Percentiles rank a stretch among this genome's conserved stretches.
Conservation (phyloP, 164 flowering plant species). For the Aristolochia californica region DNA sequence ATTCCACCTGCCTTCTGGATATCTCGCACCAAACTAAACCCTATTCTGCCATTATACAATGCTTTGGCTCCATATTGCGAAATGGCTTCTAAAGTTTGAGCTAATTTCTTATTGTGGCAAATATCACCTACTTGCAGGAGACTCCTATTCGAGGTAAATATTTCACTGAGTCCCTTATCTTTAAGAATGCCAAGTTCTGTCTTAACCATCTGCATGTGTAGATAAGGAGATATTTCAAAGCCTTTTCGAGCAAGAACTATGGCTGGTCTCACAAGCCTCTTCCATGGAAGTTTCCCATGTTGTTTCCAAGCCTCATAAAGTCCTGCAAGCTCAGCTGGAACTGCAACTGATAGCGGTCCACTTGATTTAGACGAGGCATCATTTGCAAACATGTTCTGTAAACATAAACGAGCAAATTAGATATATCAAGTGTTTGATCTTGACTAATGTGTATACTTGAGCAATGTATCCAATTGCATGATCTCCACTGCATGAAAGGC, state of each 20-base stretch:
- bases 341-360: slow-evolving; percentile 50
- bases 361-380: slow-evolving; percentile 22
- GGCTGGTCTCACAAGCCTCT: slow-evolving; percentile 44
- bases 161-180: slow-evolving; percentile 32
- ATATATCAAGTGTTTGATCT: neutral
- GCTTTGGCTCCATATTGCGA: slow-evolving; percentile 22
- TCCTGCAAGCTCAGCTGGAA: slow-evolving; percentile 58
- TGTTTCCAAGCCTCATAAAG: slow-evolving; percentile 46
- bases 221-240: slow-evolving; percentile 42
- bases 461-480: no score
- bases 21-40: slow-evolving; percentile 28
- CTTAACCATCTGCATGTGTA: slow-evolving; percentile 30
- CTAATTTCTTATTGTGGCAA: slow-evolving; percentile 35
- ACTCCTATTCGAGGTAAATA: slow-evolving; percentile 32
- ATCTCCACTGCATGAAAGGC: no score
- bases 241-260: slow-evolving; percentile 33
- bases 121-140: slow-evolving; percentile 31
- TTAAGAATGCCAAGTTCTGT: slow-evolving; percentile 22
- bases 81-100: slow-evolving; percentile 24
- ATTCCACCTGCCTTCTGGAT: slow-evolving; percentile 36
- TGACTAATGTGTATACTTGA: no score
- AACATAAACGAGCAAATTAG: neutral
- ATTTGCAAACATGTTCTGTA: slow-evolving; percentile 48
- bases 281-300: slow-evolving; percentile 48
- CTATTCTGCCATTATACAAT: slow-evolving; percentile 47